Percentiles rank a stretch among this genome's conserved stretches.
Evolutionary conservation across 2,329 filamentous ascomycete genomes (phyloP).

Genomic region (Diplodia corticola): DNA sequence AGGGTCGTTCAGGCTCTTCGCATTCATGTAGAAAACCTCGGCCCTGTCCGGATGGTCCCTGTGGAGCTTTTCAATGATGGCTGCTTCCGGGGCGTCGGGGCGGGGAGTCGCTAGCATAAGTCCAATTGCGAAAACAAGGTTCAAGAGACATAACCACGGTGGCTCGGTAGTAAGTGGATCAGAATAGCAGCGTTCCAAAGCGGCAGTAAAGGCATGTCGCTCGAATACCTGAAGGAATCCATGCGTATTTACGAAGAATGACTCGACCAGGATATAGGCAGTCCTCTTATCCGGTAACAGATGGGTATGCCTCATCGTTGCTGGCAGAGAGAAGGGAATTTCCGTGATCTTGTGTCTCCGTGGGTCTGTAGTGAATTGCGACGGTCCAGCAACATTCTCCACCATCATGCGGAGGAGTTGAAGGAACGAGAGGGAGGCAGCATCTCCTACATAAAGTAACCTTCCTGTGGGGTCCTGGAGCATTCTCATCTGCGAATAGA

Average conservation of each 20-base stretch:
- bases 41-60: conserved; percentile 53
- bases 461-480: conserved; percentile 60
- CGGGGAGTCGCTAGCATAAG: conserved; percentile 58
- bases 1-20: conserved; percentile 54
- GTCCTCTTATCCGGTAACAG: conserved; percentile 58
- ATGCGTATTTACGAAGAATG: conserved; percentile 65
- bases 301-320: conserved; percentile 50
- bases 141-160: conserved; percentile 59
- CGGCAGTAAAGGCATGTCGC: conserved; percentile 50
- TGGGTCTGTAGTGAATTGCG: conserved; percentile 60
- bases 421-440: conserved; percentile 61
- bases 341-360: conserved; percentile 60
- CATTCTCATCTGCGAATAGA: conserved; percentile 59
- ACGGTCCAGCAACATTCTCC: conserved; percentile 55
- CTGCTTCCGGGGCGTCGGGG: conserved; percentile 52
- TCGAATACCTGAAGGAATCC: conserved; percentile 64
- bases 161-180: conserved; percentile 54
- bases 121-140: conserved; percentile 64
- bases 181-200: conserved; percentile 56
- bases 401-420: conserved; percentile 63
- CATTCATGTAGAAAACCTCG: conserved; percentile 64
- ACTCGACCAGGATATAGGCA: conserved; percentile 56
- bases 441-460: conserved; percentile 63
- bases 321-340: conserved; percentile 51
- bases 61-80: conserved; percentile 54